Evolutionary conservation across 345 rosid species (phyloP).

Genomic region (Turnera subulata): DNA sequence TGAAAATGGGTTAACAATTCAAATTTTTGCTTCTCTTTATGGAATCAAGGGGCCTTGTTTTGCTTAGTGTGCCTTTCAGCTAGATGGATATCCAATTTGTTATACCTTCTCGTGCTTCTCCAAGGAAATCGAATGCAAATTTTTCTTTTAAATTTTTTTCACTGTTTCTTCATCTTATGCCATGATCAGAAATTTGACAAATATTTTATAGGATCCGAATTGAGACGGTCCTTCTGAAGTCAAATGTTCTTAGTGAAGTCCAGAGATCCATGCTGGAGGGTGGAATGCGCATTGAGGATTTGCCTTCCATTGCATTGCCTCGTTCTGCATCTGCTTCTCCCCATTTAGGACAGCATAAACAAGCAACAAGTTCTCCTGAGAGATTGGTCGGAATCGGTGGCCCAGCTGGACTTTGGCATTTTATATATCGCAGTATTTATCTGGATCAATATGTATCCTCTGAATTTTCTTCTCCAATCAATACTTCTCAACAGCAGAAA

Average conservation of each 20-base stretch:
- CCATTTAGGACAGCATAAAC: constrained; percentile 41
- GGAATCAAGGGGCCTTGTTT: too few species aligned
- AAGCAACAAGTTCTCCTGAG: constrained; percentile 44
- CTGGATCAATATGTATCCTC: constrained; percentile 92
- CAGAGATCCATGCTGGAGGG: constrained; percentile 91
- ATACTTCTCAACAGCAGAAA: constrained; percentile 68
- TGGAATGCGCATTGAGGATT: constrained; percentile 90
- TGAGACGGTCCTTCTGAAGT: constrained; percentile 77
- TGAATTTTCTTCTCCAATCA: constrained; percentile 82
- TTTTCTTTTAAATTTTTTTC: too few species aligned
- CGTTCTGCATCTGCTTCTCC: constrained; percentile 43
- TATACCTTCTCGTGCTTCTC: too few species aligned
- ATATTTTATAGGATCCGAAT: constrained; percentile 58
- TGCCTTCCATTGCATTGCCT: constrained; percentile 56
- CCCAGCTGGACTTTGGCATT: constrained; percentile 96
- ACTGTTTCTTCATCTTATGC: neutral
- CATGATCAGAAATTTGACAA: constrained; percentile 15
- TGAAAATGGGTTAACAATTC: neutral
- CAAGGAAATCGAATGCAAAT: too few species aligned
- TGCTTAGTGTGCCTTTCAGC: neutral
- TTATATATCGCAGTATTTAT: constrained; percentile 90
- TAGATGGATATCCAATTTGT: too few species aligned
- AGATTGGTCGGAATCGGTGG: constrained; percentile 71
- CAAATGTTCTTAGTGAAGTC: constrained; percentile 76
- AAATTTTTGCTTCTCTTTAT: neutral